A percentile compares a stretch with the other conserved stretches of the same genome.
These are phyloP conservation scores for Ogataea pilisensis DNA, from an alignment of 805 yeast genomes.

Conservation along the genomic window DNA sequence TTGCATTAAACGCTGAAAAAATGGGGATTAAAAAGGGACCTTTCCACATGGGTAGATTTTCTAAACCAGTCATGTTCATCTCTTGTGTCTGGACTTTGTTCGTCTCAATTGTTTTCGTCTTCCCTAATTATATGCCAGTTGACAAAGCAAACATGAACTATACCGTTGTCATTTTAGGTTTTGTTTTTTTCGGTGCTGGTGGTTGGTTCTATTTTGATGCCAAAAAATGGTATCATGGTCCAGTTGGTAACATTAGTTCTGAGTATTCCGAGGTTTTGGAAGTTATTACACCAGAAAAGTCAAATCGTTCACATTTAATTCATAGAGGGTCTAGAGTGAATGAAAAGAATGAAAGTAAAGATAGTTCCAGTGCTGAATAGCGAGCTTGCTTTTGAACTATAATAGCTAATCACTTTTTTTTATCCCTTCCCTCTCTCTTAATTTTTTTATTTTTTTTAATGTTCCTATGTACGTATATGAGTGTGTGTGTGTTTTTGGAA, in stretches of 20 bases:
- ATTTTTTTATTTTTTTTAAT: no score
- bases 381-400: background rate
- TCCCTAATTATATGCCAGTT: constrained; percentile 48
- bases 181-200: constrained; percentile 33
- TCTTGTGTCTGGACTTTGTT: constrained; percentile 44
- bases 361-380: background rate
- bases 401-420: no score
- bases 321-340: constrained; percentile 1
- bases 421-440: no score
- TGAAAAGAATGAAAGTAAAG: background rate
- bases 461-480: no score
- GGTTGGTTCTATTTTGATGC: constrained; percentile 48
- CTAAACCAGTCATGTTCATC: constrained; percentile 37
- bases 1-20: constrained; percentile 41
- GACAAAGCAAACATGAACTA: constrained; percentile 47
- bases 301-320: constrained; percentile 2
- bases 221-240: constrained; percentile 53
- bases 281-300: constrained; percentile 10
- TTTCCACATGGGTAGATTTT: constrained; percentile 40
- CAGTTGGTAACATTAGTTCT: constrained; percentile 43
- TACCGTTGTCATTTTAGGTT: constrained; percentile 46
- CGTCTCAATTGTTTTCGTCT: constrained; percentile 44
- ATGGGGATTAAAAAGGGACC: constrained; percentile 46
- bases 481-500: no score
- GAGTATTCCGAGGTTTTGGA: constrained; percentile 22